Conservation (phyloP, 495 filamentous ascomycete genomes). For the Podospora didyma region DNA sequence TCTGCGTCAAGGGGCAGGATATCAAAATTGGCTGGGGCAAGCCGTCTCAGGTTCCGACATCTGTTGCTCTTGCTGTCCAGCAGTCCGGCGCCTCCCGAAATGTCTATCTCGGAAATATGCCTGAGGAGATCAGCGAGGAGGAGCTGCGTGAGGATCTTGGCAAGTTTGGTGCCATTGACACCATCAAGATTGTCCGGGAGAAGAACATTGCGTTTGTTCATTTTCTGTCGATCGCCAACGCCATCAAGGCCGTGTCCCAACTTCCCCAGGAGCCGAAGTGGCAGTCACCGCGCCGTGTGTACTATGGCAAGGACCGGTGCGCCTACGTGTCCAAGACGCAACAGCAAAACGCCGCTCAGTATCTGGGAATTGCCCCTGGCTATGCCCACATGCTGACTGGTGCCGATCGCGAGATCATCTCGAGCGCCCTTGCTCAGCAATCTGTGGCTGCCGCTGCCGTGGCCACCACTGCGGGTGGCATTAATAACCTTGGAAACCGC, state of each 20-base stretch:
- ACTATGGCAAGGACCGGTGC: slow-evolving; percentile 97
- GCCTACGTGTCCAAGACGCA: slow-evolving; percentile 99
- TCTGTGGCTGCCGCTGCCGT: slow-evolving; percentile 96
- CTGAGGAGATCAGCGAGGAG: slow-evolving; percentile 85
- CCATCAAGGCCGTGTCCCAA: slow-evolving; percentile 97
- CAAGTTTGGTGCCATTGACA: slow-evolving; percentile 95
- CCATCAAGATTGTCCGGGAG: slow-evolving; percentile 95
- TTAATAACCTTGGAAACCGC: slow-evolving; percentile 94
- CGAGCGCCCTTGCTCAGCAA: slow-evolving; percentile 92
- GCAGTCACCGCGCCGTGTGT: slow-evolving; percentile 91
- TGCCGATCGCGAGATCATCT: slow-evolving; percentile 92
- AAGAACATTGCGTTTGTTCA: slow-evolving; percentile 98
- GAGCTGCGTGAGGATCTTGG: slow-evolving; percentile 92
- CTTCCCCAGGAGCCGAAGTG: slow-evolving; percentile 95
- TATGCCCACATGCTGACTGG: slow-evolving; percentile 95
- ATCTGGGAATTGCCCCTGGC: slow-evolving; percentile 94
- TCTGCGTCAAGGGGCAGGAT: slow-evolving; percentile 95
- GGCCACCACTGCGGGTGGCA: slow-evolving; percentile 90
- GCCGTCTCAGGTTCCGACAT: slow-evolving; percentile 95
- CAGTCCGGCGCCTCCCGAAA: slow-evolving; percentile 98
- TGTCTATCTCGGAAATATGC: slow-evolving; percentile 91
- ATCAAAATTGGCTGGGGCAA: slow-evolving; percentile 99
- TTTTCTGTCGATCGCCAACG: slow-evolving; percentile 95
- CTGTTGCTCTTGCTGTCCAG: slow-evolving; percentile 91
- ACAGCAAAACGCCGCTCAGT: slow-evolving; percentile 98